These are phyloP conservation scores for Wickerhamomyces sp. DNA, from an alignment of 1,139 yeast genomes.

Conservation along the genomic window DNA sequence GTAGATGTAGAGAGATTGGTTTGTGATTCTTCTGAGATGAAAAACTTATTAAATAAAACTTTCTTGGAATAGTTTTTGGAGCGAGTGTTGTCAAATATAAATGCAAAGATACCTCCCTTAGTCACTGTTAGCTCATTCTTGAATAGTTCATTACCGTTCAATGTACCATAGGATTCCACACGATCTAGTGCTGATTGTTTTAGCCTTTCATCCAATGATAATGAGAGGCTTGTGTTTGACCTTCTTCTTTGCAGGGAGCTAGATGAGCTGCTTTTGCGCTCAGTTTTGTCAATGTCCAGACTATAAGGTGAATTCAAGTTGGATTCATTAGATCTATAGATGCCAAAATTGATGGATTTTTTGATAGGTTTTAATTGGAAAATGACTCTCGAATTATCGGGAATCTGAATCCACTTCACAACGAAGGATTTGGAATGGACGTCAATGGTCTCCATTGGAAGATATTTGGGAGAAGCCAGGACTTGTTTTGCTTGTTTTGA, in stretches of 20 bases:
- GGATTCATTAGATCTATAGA: conserved; percentile 30
- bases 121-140: conserved; percentile 58
- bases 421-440: conserved; percentile 85
- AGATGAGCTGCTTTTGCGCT: conserved; percentile 12
- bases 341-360: conserved; percentile 57
- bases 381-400: conserved; percentile 58
- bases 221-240: conserved; percentile 27
- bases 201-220: conserved; percentile 35
- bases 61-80: conserved; percentile 83
- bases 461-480: too few relatives aligned
- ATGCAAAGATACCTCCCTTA: conserved; percentile 60
- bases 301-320: conserved; percentile 10
- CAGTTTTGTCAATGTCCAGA: not conserved
- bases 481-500: too few relatives aligned
- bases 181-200: conserved; percentile 34
- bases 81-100: conserved; percentile 88
- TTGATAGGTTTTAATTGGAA: conserved; percentile 86
- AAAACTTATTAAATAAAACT: conserved; percentile 53
- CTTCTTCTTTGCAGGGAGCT: conserved; percentile 20
- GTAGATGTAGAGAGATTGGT: conserved; percentile 17
- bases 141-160: conserved; percentile 51
- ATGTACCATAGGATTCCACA: conserved; percentile 43
- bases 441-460: conserved; percentile 78
- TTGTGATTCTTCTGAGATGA: conserved; percentile 20
- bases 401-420: conserved; percentile 85